Evolutionary conservation across 352 stramenopile species (phyloP).

Genomic region (Phytophthora quininea): DNA sequence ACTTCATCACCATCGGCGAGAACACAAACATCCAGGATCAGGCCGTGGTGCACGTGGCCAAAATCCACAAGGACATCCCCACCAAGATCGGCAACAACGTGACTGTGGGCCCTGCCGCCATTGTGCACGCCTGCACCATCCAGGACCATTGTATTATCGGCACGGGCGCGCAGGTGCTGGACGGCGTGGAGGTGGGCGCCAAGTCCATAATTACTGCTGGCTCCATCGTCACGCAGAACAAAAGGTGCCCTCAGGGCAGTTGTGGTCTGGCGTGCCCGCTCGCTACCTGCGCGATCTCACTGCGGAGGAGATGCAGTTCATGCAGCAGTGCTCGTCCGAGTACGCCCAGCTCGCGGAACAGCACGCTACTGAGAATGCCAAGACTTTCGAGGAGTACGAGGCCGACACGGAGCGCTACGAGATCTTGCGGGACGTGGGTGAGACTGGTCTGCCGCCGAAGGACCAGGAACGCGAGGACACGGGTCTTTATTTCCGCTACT

Average conservation of each 20-base stretch:
- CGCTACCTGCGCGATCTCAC: constrained; percentile 87
- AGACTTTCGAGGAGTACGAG: constrained; percentile 87
- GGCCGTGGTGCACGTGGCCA: constrained; percentile 93
- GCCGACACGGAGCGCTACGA: constrained; percentile 77
- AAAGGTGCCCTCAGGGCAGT: constrained; percentile 90
- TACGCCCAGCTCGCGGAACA: constrained; percentile 82
- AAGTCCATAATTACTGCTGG: constrained; percentile 92
- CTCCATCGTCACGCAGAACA: constrained; percentile 88
- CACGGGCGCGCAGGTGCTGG: constrained; percentile 90
- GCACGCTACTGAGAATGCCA: constrained; percentile 77
- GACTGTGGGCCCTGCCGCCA: constrained; percentile 85
- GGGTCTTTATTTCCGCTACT: constrained; percentile 91
- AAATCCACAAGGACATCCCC: constrained; percentile 91
- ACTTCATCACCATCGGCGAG: constrained; percentile 93
- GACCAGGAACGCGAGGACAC: constrained; percentile 75
- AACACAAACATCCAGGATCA: constrained; percentile 94
- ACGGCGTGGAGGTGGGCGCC: constrained; percentile 86
- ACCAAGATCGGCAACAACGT: constrained; percentile 93
- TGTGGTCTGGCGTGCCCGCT: constrained; percentile 87
- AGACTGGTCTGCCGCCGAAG: constrained; percentile 79
- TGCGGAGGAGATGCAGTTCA: constrained; percentile 87
- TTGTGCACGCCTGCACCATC: constrained; percentile 93
- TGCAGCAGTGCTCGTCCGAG: constrained; percentile 89
- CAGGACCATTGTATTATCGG: constrained; percentile 93
- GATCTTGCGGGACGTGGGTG: constrained; percentile 80